Conservation (phyloP, 306 rosid genomes). For the Gillenia trifoliata region DNA sequence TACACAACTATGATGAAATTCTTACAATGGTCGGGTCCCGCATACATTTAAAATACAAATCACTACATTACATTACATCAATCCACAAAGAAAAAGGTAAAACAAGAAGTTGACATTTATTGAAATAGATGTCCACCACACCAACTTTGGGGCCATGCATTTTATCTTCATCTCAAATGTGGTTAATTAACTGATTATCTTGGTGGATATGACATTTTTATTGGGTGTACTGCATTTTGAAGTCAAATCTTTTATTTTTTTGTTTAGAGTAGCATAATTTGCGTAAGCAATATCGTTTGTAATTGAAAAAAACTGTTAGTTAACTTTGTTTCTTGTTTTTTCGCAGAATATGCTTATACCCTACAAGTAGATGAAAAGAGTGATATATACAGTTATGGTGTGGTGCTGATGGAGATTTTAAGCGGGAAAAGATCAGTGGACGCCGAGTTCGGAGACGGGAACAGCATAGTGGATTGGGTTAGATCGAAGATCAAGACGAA, state of each 20-base stretch:
- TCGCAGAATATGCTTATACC: conserved; percentile 84
- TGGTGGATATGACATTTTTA: background rate
- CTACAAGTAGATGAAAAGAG: conserved; percentile 96
- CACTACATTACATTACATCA: background rate
- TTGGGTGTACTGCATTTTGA: background rate
- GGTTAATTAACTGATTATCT: background rate
- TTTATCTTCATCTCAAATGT: background rate
- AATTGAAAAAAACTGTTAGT: background rate
- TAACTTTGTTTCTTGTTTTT: background rate
- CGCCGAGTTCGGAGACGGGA: conserved; percentile 79
- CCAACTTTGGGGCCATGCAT: background rate
- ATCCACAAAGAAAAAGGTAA: background rate
- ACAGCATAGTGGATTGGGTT: conserved; percentile 88
- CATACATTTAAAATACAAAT: no score
- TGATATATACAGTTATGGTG: conserved; percentile 84
- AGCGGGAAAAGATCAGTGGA: conserved; percentile 62
- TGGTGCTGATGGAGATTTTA: conserved; percentile 73
- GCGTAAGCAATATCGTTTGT: background rate
- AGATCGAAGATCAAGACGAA: conserved; percentile 50
- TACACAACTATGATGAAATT: background rate
- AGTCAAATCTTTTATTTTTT: no score
- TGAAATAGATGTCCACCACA: conserved; percentile 6
- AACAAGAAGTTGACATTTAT: background rate
- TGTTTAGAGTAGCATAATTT: no score
- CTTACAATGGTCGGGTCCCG: background rate